A percentile compares a stretch with the other conserved stretches of the same genome.
Evolutionary conservation across 2,329 filamentous ascomycete species (phyloP).

Genomic region (Fusarium goolgardi): DNA sequence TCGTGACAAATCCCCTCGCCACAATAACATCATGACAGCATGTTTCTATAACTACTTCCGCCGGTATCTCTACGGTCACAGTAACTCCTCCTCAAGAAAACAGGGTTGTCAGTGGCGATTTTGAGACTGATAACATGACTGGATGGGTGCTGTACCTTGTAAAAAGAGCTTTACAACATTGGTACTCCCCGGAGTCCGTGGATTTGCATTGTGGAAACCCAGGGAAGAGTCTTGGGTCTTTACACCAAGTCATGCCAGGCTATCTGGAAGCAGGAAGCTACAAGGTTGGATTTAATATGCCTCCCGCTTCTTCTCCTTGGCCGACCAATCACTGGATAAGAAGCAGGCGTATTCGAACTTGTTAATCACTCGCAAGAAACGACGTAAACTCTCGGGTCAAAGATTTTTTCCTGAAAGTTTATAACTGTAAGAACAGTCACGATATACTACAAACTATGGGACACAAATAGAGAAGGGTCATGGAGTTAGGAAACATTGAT

Average conservation of each 20-base stretch:
- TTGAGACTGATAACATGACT: background rate
- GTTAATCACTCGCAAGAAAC: background rate
- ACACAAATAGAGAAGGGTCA: no score
- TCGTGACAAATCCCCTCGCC: background rate
- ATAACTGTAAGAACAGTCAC: background rate
- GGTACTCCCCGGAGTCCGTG: background rate
- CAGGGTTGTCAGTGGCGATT: background rate
- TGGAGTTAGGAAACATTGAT: background rate
- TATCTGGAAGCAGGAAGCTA: background rate
- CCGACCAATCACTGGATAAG: background rate
- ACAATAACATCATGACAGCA: background rate
- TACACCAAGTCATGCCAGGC: background rate
- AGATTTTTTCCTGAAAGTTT: background rate
- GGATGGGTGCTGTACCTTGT: background rate
- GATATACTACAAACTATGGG: no score
- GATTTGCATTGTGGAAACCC: background rate
- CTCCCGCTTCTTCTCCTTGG: background rate
- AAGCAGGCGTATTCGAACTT: background rate
- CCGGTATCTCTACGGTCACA: background rate
- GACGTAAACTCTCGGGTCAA: background rate
- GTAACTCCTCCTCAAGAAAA: background rate
- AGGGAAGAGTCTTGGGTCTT: background rate
- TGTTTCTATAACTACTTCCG: rapidly evolving
- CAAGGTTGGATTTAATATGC: background rate
- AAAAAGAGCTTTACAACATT: background rate